phyloP scores from a whole-genome alignment of 805 yeast genomes.

The Grigorovia yakushimaensis region DNA sequence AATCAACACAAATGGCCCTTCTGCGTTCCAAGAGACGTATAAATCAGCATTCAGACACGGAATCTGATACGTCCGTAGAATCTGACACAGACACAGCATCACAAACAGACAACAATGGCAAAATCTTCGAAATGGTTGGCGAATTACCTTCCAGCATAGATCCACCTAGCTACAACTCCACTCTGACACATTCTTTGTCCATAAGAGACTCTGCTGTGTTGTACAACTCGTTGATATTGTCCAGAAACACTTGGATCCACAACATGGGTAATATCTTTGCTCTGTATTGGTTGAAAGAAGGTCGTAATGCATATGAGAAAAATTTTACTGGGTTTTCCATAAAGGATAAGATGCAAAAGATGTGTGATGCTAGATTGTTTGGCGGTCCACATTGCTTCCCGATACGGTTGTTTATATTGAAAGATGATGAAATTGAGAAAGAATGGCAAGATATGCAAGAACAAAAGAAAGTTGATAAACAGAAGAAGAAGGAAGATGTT shows the following conservation, averaged over 20 bases:
- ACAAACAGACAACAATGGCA: constrained; percentile 10
- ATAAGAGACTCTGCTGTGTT: constrained; percentile 65
- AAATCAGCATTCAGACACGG: not conserved
- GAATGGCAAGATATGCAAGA: constrained; percentile 35
- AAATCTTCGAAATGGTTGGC: constrained; percentile 57
- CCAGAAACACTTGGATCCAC: constrained; percentile 55
- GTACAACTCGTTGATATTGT: constrained; percentile 60
- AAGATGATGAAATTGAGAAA: constrained; percentile 62
- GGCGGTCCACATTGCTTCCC: constrained; percentile 82
- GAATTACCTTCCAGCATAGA: constrained; percentile 59
- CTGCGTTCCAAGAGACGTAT: not conserved
- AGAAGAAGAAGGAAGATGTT: constrained; percentile 29
- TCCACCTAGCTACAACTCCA: constrained; percentile 44
- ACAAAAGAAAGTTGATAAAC: constrained; percentile 27
- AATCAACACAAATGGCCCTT: not conserved
- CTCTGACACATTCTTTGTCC: constrained; percentile 55
- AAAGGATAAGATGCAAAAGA: constrained; percentile 79
- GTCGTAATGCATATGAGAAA: not conserved
- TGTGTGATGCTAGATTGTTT: constrained; percentile 62
- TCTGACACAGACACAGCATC: constrained; percentile 4
- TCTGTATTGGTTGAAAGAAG: constrained; percentile 68
- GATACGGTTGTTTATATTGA: constrained; percentile 68
- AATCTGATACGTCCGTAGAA: not conserved
- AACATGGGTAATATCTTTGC: constrained; percentile 54
- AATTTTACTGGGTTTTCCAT: constrained; percentile 6